Percentiles rank a stretch among this genome's conserved stretches.
Evolutionary conservation across 768 basidiomycete genomes (phyloP).

Genomic region (Tephrocybe rancida): DNA sequence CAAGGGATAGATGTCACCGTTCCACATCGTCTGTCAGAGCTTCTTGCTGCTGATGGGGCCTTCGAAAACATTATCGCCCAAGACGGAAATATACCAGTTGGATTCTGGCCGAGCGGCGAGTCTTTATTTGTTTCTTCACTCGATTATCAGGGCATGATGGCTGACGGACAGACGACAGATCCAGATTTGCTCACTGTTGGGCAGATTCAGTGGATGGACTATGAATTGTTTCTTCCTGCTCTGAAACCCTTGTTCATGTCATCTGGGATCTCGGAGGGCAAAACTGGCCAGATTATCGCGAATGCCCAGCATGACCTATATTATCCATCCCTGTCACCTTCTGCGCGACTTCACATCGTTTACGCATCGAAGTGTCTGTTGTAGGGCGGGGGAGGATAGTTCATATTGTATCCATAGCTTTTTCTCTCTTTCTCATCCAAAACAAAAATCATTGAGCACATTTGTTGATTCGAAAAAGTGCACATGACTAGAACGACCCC

Average conservation of each 20-base stretch:
- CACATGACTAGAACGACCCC: slow-evolving; percentile 4
- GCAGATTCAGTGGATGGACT: slow-evolving; percentile 75
- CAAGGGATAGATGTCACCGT: slow-evolving; percentile 60
- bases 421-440: neutral
- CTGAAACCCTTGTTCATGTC: slow-evolving; percentile 61
- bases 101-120: slow-evolving; percentile 68
- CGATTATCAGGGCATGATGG: no score
- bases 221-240: slow-evolving; percentile 65
- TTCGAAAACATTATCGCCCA: slow-evolving; percentile 59
- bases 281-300: slow-evolving; percentile 57
- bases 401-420: slow-evolving; percentile 11
- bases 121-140: slow-evolving; percentile 2
- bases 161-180: slow-evolving; percentile 37
- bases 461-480: slow-evolving; percentile 7
- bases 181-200: slow-evolving; percentile 61
- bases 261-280: slow-evolving; percentile 51
- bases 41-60: slow-evolving; percentile 35
- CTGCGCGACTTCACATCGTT: slow-evolving; percentile 53
- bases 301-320: slow-evolving; percentile 71
- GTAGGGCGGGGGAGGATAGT: slow-evolving; percentile 14
- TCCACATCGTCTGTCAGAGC: slow-evolving; percentile 52
- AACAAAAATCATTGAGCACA: slow-evolving; percentile 2
- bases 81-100: slow-evolving; percentile 66
- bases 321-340: slow-evolving; percentile 52
- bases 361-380: slow-evolving; percentile 13